phyloP scores from a whole-genome alignment of 2,329 filamentous ascomycete species.

The Aspergillus novoparasiticus region DNA sequence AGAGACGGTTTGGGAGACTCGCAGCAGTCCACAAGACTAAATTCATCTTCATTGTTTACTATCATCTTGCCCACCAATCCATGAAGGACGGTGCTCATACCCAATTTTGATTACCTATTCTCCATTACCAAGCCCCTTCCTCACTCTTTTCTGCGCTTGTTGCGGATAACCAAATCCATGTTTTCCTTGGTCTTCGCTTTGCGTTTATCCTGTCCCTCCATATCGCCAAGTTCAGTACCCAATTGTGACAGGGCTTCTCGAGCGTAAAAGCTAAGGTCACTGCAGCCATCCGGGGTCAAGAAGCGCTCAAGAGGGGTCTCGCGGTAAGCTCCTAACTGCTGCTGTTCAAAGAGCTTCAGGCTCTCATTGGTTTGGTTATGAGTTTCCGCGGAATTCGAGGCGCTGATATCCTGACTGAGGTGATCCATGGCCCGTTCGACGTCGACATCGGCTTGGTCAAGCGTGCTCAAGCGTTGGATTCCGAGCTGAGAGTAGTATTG shows the following conservation, averaged over 20 bases:
- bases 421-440: conserved; percentile 12
- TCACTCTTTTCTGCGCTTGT: not conserved
- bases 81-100: not conserved
- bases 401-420: not conserved
- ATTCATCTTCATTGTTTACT: not conserved
- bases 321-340: conserved; percentile 7
- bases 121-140: not conserved
- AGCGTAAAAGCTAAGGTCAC: conserved; percentile 22
- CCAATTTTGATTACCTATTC: not conserved
- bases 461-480: not conserved
- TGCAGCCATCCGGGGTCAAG: conserved; percentile 23
- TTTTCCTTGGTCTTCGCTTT: conserved; percentile 15
- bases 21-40: not conserved
- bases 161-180: conserved; percentile 8
- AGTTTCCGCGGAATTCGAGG: not conserved
- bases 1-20: not conserved
- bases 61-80: not conserved
- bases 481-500: conserved; percentile 14
- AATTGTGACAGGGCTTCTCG: conserved; percentile 18
- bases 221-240: conserved; percentile 18
- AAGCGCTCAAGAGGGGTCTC: conserved; percentile 29
- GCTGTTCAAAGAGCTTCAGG: conserved; percentile 17
- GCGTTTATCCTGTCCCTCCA: conserved; percentile 20
- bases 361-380: not conserved
- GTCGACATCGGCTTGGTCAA: not conserved